Conservation (phyloP, 106 monocot genomes). For the Acorus gramineus region DNA sequence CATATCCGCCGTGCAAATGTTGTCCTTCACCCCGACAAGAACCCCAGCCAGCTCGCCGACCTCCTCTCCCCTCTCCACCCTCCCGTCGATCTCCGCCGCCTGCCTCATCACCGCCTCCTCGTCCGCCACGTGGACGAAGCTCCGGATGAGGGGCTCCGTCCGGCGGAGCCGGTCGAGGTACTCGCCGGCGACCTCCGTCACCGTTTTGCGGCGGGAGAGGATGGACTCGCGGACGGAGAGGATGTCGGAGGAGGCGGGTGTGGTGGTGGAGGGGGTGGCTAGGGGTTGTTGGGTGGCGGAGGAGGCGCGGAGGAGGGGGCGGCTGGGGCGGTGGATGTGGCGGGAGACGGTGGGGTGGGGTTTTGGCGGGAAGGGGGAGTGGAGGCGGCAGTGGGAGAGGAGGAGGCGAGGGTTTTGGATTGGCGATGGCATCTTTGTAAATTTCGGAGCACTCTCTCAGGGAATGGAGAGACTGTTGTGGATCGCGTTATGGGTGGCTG, state of each 20-base stretch:
- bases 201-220: conserved; percentile 40
- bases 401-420: conserved; percentile 51
- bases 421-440: conserved; percentile 22
- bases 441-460: too few species aligned
- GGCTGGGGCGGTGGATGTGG: conserved; percentile 6
- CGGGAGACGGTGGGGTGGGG: conserved; percentile 1
- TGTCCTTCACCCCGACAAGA: conserved; percentile 84
- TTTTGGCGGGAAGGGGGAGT: conserved; percentile 1
- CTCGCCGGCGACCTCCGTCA: conserved; percentile 34
- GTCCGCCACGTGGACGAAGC: conserved; percentile 61
- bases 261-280: neutral
- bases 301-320: conserved; percentile 19
- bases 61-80: conserved; percentile 49
- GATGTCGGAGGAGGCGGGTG: conserved; percentile 29
- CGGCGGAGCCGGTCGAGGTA: conserved; percentile 45
- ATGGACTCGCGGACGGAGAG: conserved; percentile 63
- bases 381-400: conserved; percentile 31
- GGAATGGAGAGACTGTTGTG: too few species aligned
- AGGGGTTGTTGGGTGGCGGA: neutral
- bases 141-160: conserved; percentile 49
- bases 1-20: conserved; percentile 86
- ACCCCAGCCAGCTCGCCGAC: conserved; percentile 71
- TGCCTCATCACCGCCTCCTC: conserved; percentile 32
- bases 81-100: conserved; percentile 61
- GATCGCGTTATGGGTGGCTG: too few species aligned